phyloP scores from a whole-genome alignment of 1,284 basidiomycete genomes.

The Ustilago trichophora region DNA sequence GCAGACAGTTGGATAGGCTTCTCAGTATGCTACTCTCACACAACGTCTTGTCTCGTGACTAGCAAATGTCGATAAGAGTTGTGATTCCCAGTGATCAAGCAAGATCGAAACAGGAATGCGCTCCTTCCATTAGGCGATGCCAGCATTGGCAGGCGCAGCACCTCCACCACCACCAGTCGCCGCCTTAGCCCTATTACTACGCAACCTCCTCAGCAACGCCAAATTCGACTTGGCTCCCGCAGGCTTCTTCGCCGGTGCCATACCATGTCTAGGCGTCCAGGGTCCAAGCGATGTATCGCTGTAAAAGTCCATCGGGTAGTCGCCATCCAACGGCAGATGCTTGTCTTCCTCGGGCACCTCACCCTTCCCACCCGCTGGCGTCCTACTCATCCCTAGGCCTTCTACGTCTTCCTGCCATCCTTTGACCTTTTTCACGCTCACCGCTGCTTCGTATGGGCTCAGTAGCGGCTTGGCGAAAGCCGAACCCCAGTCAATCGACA shows the following conservation, averaged over 20 bases:
- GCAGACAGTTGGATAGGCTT: too few species aligned
- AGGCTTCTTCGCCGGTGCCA: slow-evolving; percentile 51
- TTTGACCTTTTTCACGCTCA: slow-evolving; percentile 78
- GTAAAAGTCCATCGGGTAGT: slow-evolving; percentile 98
- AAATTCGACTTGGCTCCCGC: slow-evolving; percentile 46
- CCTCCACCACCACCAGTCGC: not conserved
- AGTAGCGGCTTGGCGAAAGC: slow-evolving; percentile 89
- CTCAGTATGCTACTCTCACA: too few species aligned
- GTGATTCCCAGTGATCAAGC: too few species aligned
- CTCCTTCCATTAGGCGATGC: slow-evolving; percentile 12
- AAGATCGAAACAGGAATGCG: too few species aligned
- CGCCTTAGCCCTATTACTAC: slow-evolving; percentile 22
- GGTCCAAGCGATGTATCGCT: slow-evolving; percentile 74
- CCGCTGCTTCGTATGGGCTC: slow-evolving; percentile 91
- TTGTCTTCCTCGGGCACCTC: slow-evolving; percentile 19
- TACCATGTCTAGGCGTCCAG: slow-evolving; percentile 68
- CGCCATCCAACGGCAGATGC: slow-evolving; percentile 64
- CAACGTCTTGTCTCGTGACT: too few species aligned
- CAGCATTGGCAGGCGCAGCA: slow-evolving; percentile 5
- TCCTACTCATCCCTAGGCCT: slow-evolving; percentile 67
- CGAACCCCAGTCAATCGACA: slow-evolving; percentile 90
- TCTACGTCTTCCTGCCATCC: slow-evolving; percentile 71
- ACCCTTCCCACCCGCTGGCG: slow-evolving; percentile 23
- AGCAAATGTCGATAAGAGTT: too few species aligned
- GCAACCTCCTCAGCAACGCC: slow-evolving; percentile 46